Base-by-base conservation (phyloP, 768 basidiomycete species). In the Tricholoma sp. region DNA sequence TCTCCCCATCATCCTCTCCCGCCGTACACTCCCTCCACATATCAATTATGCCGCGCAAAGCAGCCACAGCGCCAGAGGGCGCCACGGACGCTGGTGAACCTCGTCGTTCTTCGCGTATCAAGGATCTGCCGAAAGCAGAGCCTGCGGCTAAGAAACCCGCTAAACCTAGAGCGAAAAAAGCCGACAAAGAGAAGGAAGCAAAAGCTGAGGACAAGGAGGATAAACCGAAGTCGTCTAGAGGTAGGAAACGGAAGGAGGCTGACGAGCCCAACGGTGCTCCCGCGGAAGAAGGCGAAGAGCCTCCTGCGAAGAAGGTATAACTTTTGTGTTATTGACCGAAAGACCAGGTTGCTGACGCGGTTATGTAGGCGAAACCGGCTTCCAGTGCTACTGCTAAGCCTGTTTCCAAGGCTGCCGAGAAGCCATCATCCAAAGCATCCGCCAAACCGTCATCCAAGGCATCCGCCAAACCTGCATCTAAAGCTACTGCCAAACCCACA, bases 101-200 rank as follows among this genome's bases (percentile, higher is more conserved):
- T 36, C 86, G 88, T 69, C 88, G 88, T 72, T 89, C 87, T 7
- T 72, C 80, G 32, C 84, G 88, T 64, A 88, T 90, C 73, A 89
- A 89, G 70, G 86, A 85, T 28, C 78, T 81, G 57, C 85, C 85
- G 53, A 87, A 84, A 68, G 66, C 72, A 1, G 84, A 68, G 39
- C 69, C 74, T 6, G 66, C 68, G 36, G 72, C 70, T 13, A 88
- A 86, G 80, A 88, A 84, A 68, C 71, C 81, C 20, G 76, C 82
- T 6, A 89, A 88, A 72, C 84, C 86, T 48, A 77, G 84, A 62
- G 71, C 76, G 41, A 82, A 81, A 69, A 82, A 83, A 53, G 79
- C 65, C 52, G 76, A 74, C 59, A 75, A 76, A 54, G 71, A 76
- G 32, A 70, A 76, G 45, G 63, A 66, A 6, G 66, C 64, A 18